Conservation (phyloP, 164 flowering plant genomes). For the Tetrastigma voinierianum region DNA sequence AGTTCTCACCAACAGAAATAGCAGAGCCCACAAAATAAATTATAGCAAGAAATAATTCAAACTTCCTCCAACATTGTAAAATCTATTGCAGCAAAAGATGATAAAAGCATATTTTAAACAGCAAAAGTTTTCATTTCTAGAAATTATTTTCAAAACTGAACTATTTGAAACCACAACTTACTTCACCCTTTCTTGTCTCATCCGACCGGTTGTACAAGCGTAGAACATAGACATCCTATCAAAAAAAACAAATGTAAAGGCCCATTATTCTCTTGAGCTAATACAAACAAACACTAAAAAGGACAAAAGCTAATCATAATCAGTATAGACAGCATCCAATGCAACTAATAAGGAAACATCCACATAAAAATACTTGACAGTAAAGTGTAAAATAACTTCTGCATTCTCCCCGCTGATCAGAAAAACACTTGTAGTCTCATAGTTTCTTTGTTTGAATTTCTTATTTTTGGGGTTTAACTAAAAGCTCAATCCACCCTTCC, state of each 20-base stretch:
- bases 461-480: too few relatives aligned
- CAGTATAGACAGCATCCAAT: neutral
- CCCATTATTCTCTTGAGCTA: neutral
- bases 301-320: too few relatives aligned
- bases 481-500: too few relatives aligned
- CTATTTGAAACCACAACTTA: slow-evolving; percentile 34
- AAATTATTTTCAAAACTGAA: neutral
- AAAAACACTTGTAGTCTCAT: too few relatives aligned
- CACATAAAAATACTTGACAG: neutral
- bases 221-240: slow-evolving; percentile 77
- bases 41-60: too few relatives aligned
- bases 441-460: too few relatives aligned
- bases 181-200: slow-evolving; percentile 89
- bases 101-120: neutral
- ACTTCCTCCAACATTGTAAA: too few relatives aligned
- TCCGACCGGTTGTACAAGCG: slow-evolving; percentile 82
- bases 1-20: too few relatives aligned
- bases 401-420: too few relatives aligned
- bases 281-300: neutral
- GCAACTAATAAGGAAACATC: neutral
- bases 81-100: neutral
- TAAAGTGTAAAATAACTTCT: neutral
- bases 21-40: too few relatives aligned
- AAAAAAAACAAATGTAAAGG: slow-evolving; percentile 9
- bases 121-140: neutral